Percentiles rank a stretch among this genome's conserved stretches.
phyloP scores from a whole-genome alignment of 169 alveolate genomes.

The Plasmodium falciparum region DNA sequence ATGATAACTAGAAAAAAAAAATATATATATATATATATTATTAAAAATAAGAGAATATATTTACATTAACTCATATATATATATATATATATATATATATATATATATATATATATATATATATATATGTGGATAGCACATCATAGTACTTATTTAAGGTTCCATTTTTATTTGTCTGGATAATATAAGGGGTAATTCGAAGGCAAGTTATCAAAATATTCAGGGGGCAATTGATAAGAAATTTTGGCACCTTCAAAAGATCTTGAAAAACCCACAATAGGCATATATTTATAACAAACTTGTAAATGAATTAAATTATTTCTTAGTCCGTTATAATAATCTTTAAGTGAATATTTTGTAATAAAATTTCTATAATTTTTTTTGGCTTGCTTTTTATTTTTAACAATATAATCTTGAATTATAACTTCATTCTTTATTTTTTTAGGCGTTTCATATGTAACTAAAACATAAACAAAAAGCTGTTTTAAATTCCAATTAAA shows the following conservation, averaged over 20 bases:
- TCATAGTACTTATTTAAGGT: too few relatives aligned
- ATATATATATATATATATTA: too few relatives aligned
- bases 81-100: not conserved
- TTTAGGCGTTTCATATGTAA: slow-evolving; percentile 67
- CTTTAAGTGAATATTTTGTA: slow-evolving; percentile 68
- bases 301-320: slow-evolving; percentile 52
- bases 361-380: slow-evolving; percentile 29
- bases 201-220: slow-evolving; percentile 57
- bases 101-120: too few relatives aligned
- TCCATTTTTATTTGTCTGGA: slow-evolving; percentile 38
- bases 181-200: slow-evolving; percentile 54
- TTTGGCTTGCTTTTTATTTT: slow-evolving; percentile 24
- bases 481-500: slow-evolving; percentile 74
- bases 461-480: slow-evolving; percentile 67
- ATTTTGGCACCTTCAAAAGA: slow-evolving; percentile 60
- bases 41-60: too few relatives aligned
- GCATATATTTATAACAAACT: slow-evolving; percentile 75
- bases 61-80: not conserved
- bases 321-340: slow-evolving; percentile 72
- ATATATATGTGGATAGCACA: too few relatives aligned
- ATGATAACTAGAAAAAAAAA: not conserved
- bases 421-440: slow-evolving; percentile 54
- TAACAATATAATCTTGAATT: slow-evolving; percentile 57
- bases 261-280: slow-evolving; percentile 50
- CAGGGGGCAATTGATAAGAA: slow-evolving; percentile 46